Evolutionary conservation across 768 basidiomycete species (phyloP), one percentile per base, ranked within the genome.

Genomic region (Cystofilobasidium macerans): DNA sequence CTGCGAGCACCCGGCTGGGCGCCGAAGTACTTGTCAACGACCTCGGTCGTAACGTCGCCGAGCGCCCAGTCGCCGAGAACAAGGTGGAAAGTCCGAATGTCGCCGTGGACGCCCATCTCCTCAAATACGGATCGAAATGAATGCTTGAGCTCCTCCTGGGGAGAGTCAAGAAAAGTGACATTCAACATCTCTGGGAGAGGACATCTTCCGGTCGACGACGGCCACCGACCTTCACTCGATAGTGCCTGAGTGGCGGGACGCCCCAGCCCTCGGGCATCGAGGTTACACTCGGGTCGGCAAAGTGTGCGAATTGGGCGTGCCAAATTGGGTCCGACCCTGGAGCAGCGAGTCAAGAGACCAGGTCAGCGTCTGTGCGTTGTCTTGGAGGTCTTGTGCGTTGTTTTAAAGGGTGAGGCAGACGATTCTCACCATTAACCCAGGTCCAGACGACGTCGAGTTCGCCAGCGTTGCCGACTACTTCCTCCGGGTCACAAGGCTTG

Each of bases 51-150:
- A 12, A 35, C 20, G 1, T 11, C 26, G 4, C 32, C 51, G 26
- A 67, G 40, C 13, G 59, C 60, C 65, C 65, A 67, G 36, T 67
- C 65, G 20, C 65, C 65, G 35, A 67, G 65, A 33, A 67, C 62
- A 32, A 67, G 65, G 30, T 67, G 65, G 54, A 67, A 62, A 6
- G 28, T 61, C 26, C 54, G 26, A 32, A 67, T 51, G 14, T 51
- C 24, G 30, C 61, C 54, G 12, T 35, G 11, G 28, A 42, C 12
- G 30, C 38, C 58, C 65, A 67, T 67, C 13, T 24, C 26, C 7
- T 45, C 14, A 2, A 57, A 22, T 2, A 60, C 56, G 45, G 47
- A 47, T 0, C 65, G 48, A 6, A 67, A 43, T 6, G 51, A 45
- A 30, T 67, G 65, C 53, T 38, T 28, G 12, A 67, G 60, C 32